phyloP scores from a whole-genome alignment of 2,329 filamentous ascomycete genomes.

The Fusarium irregulare region DNA sequence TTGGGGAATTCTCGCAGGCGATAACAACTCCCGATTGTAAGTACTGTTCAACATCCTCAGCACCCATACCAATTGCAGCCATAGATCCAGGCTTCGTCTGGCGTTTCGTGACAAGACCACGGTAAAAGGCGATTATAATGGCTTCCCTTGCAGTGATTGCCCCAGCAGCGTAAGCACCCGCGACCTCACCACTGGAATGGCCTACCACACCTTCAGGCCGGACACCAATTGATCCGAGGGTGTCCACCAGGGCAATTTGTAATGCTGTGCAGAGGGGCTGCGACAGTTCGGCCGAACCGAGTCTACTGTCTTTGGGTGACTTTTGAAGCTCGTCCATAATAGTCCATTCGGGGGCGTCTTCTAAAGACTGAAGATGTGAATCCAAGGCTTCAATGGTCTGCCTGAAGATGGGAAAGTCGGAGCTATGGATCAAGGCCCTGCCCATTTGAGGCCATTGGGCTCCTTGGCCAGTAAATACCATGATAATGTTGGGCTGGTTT shows the following conservation, averaged over 20 bases:
- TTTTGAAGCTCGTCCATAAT: neutral
- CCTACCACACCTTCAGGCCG: neutral
- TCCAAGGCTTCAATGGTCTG: neutral
- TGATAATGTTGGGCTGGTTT: neutral
- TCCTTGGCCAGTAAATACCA: slow-evolving; percentile 6
- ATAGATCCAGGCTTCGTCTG: slow-evolving; percentile 1
- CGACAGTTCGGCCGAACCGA: neutral
- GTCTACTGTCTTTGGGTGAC: neutral
- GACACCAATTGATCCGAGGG: neutral
- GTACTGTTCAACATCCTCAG: neutral
- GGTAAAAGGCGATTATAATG: slow-evolving; percentile 1
- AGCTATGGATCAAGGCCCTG: neutral
- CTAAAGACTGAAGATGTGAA: neutral
- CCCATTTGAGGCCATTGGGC: slow-evolving; percentile 11
- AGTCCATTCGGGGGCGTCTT: neutral
- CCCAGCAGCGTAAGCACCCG: neutral
- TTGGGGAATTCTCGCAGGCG: slow-evolving; percentile 6
- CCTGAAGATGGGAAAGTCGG: neutral
- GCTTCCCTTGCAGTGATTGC: neutral
- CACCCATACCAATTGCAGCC: neutral
- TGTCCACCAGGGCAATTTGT: neutral
- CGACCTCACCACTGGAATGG: slow-evolving; percentile 7
- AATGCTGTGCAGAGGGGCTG: neutral
- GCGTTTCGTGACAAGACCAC: neutral
- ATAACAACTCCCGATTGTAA: neutral